These are phyloP conservation scores for Botrytis cinerea DNA, from an alignment of 2,329 filamentous ascomycete genomes.

Conservation along the genomic window DNA sequence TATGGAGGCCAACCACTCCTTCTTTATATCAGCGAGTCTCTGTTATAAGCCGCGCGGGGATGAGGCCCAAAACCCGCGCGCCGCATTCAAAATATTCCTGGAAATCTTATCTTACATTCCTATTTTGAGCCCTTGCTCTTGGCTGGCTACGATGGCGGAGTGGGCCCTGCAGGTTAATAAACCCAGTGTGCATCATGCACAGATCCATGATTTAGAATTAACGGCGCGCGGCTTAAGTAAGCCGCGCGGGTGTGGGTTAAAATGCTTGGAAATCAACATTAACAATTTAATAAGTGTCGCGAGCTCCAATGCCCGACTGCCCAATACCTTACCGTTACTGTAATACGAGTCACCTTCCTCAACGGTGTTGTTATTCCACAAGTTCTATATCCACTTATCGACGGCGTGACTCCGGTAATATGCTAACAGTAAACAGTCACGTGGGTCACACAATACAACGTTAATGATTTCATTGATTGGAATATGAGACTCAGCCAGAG, in stretches of 20 bases:
- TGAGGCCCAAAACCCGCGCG: neutral
- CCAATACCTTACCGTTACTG: neutral
- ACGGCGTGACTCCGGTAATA: neutral
- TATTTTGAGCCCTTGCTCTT: neutral
- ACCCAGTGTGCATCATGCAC: neutral
- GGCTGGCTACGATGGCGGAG: neutral
- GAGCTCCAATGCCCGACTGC: neutral
- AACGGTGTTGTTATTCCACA: neutral
- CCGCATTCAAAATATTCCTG: slow-evolving; percentile 3
- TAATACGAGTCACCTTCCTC: neutral
- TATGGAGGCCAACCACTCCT: neutral
- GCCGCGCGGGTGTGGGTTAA: neutral
- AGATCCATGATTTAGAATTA: neutral
- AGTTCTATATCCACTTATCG: neutral
- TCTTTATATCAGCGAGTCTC: neutral
- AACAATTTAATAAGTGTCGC: neutral
- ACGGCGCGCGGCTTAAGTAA: neutral
- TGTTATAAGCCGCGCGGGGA: neutral
- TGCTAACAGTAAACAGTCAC: neutral
- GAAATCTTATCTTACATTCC: neutral
- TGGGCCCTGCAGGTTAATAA: neutral
- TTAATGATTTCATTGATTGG: neutral
- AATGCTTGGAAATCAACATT: neutral
- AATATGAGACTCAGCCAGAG: neutral
- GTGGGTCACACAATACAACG: neutral